Base-by-base conservation (phyloP, 345 rosid genomes). In the Orychophragmus violaceus region DNA sequence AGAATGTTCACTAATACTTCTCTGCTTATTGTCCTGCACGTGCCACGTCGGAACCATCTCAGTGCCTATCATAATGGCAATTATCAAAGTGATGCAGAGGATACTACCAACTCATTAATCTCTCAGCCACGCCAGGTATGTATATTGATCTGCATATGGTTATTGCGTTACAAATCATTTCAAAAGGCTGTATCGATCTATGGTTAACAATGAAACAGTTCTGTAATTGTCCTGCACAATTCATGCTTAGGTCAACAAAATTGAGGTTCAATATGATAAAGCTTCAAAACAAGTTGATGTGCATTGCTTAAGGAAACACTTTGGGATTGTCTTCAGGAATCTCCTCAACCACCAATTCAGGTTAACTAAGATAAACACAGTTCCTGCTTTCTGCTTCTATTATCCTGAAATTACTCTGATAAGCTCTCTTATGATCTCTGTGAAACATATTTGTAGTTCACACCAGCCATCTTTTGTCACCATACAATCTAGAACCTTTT, bases 261-360 rank as follows among this genome's bases (percentile, higher is more conserved):
- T 85, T 59, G 97, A 90, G 58, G 96, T 90, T 27, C 77, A 82
- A 51, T 93, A 87, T 74, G 98, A 93, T 72, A 88, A 82, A 76
- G 84, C 90, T 59, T 85, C 96, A 37, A 93, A 90, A 78, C 98
- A 85, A 90, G 96, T 93, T 37, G 97, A 90, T 63, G 97, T 90
- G 62, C 96, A 90, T 69, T 68, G 35, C 82, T 93, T 50, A 93
- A 93, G 76, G 90, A 83, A 80, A 86, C 90, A 49, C 84, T 94
- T 25, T 90, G 97, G 99, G 86, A 74, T 39, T 89, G 80, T 32
- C 78, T 90, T 21, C 85, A 81, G 50, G 82, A 63, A 53, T 75
- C 88, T 51, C 80, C 87, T 13, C 75, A 78, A 78, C 24, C 46
- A 14, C 70, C 84, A 69, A 33, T 33, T 63, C 77, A 82, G 88